Base-by-base conservation (phyloP, 352 stramenopile species). In the Pythium volutum region DNA sequence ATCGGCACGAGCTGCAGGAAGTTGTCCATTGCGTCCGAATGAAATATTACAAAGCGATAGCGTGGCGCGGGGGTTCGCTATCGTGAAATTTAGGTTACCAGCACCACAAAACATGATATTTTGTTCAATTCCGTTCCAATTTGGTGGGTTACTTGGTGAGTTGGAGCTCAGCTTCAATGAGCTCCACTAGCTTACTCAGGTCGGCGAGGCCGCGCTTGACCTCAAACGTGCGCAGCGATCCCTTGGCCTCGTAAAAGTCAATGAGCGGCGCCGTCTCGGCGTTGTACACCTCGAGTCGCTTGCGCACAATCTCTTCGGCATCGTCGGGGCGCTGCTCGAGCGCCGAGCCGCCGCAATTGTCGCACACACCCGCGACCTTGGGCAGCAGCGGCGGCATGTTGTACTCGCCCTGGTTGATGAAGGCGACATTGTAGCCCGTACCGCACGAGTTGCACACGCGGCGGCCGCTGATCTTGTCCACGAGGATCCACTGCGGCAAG, bases 351-450 rank as follows among this genome's bases (percentile, higher is more conserved):
- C 88, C 87, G 55, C 89, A 96, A 20, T 76, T 77, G 70, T 95
- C 89, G 47, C 85, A 93, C 16, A 91, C 70, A 22, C 81, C 82
- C 14, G 87, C 76, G 5, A 86, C 81, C 69, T 95, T 91, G n/a
- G 89, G 89, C 9, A 96, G 75, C 56, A 97, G 66, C 26, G 88
- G 86, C 9, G 89, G 89, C 89, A 97, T 97, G 56, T 95, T 74
- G 66, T 95, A 95, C 67, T 91, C 85, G 60, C 84, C 86, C 33
- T 82, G 42, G 61, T 95, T 78, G 67, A 97, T 96, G 66, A 83
- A 79, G 23, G 88, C 83, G 25, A 97, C 82, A 64, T 97, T 97
- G 75, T 91, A 97, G 58, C 84, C 84, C 23, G 69, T 76, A 29
- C 89, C 89, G 47, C 89, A 97, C 60, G 75, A 79, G 41, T 74